A percentile compares a stretch with the other conserved stretches of the same genome.
These are phyloP conservation scores for Aspergillus thermomutatus DNA, from an alignment of 2,329 filamentous ascomycete genomes.

Conservation along the genomic window DNA sequence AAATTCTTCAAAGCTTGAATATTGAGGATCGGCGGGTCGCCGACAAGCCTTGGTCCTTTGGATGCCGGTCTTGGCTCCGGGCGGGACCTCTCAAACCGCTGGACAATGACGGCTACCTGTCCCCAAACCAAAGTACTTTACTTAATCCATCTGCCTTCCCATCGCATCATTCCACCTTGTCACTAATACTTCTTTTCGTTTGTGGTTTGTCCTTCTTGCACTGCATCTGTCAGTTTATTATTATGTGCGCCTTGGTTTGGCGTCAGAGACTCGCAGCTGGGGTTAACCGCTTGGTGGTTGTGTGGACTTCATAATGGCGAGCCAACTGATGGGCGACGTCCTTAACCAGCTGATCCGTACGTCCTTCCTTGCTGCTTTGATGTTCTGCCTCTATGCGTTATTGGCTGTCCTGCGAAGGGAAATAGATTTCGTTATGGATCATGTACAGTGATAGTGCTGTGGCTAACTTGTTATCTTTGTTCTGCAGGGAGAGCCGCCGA, in stretches of 20 bases:
- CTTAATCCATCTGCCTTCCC: not conserved
- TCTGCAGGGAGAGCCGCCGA: conserved; percentile 34
- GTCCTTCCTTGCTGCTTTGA: conserved; percentile 12
- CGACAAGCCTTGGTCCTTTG: not conserved
- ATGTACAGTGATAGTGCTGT: not conserved
- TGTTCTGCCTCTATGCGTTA: not conserved
- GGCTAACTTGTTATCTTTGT: conserved; percentile 17
- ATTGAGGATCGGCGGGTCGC: not conserved
- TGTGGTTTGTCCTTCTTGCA: not conserved
- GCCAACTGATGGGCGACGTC: conserved; percentile 33
- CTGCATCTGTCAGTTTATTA: conserved; percentile 19
- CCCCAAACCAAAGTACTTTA: not conserved
- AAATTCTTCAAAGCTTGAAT: not conserved
- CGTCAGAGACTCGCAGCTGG: conserved; percentile 31
- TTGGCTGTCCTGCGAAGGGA: not conserved
- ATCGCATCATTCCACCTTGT: not conserved
- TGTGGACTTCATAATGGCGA: conserved; percentile 31
- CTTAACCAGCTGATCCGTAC: conserved; percentile 36
- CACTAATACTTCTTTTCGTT: not conserved
- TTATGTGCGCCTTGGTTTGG: conserved; percentile 36
- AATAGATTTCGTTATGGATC: not conserved
- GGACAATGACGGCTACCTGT: not conserved
- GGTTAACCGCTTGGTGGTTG: conserved; percentile 30
- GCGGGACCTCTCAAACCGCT: not conserved
- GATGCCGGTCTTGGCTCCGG: not conserved